phyloP scores from a whole-genome alignment of 768 basidiomycete genomes.

The Gymnopilus dilepis region DNA sequence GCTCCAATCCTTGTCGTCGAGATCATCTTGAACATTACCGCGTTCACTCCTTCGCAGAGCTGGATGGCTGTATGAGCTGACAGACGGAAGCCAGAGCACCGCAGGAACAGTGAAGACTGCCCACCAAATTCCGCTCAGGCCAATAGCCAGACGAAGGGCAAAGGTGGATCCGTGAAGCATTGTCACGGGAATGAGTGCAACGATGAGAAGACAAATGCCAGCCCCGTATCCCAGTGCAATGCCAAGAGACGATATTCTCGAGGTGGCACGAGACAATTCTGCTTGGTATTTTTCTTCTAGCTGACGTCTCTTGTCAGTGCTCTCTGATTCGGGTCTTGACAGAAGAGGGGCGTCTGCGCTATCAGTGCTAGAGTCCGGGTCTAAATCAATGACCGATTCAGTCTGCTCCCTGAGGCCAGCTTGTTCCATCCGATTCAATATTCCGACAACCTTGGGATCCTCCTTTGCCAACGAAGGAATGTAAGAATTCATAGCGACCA shows the following conservation, averaged over 20 bases:
- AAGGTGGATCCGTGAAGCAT: constrained; percentile 75
- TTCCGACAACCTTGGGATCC: constrained; percentile 58
- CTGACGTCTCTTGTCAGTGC: constrained; percentile 14
- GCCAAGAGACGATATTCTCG: constrained; percentile 83
- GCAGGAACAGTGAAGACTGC: constrained; percentile 80
- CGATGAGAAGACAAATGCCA: constrained; percentile 77
- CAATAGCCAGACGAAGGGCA: constrained; percentile 82
- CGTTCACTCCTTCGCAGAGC: constrained; percentile 12
- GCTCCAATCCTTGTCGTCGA: constrained; percentile 44
- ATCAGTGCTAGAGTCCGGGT: constrained; percentile 28
- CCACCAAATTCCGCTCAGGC: constrained; percentile 90
- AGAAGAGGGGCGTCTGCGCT: constrained; percentile 37
- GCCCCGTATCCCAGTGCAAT: constrained; percentile 88
- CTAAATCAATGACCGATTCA: constrained; percentile 16
- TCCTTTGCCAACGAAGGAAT: constrained; percentile 75
- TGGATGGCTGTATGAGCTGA: constrained; percentile 7
- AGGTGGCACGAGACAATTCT: constrained; percentile 72
- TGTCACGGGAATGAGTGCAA: constrained; percentile 81
- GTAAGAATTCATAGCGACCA: constrained; percentile 92
- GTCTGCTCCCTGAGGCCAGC: constrained; percentile 12
- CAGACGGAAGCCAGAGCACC: constrained; percentile 70
- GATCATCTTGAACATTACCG: constrained; percentile 29
- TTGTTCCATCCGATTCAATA: constrained; percentile 36
- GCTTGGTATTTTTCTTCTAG: constrained; percentile 53
- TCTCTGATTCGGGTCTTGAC: constrained; percentile 17